Conservation (phyloP, 768 basidiomycete genomes). For the Tulasnella sp. region DNA sequence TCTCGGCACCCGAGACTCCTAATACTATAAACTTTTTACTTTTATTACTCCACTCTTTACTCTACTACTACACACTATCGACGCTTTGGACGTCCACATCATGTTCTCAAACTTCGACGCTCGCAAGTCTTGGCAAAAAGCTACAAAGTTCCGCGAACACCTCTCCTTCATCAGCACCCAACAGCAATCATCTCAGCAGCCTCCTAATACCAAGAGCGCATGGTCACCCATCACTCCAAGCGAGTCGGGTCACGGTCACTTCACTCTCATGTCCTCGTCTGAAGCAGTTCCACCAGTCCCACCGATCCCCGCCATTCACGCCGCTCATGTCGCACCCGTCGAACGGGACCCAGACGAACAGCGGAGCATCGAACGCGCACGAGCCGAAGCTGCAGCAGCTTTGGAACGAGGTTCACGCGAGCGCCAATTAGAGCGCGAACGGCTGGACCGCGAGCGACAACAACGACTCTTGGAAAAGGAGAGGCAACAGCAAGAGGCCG, state of each 20-base stretch:
- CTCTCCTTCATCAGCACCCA: constrained; percentile 17
- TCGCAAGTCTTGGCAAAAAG: constrained; percentile 21
- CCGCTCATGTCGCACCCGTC: neutral
- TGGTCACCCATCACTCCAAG: constrained; percentile 17
- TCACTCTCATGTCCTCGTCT: neutral
- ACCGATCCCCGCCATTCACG: constrained; percentile 8
- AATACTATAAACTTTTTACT: neutral
- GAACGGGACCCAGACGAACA: constrained; percentile 5
- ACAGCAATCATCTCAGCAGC: neutral
- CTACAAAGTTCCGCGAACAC: constrained; percentile 22
- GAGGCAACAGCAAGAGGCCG: neutral
- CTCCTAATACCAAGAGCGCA: constrained; percentile 10
- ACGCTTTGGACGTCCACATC: neutral
- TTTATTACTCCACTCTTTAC: neutral
- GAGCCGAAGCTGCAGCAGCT: constrained; percentile 17
- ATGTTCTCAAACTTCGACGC: neutral
- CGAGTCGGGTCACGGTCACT: neutral
- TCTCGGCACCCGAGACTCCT: neutral
- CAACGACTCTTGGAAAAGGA: constrained; percentile 7
- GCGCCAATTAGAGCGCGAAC: neutral
- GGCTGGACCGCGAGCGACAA: constrained; percentile 18
- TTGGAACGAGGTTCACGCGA: constrained; percentile 11
- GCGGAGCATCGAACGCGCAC: constrained; percentile 10
- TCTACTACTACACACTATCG: neutral
- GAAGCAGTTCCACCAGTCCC: constrained; percentile 2